Base-by-base conservation (phyloP, 2,329 filamentous ascomycete genomes). In the Hypoxylon sp. region DNA sequence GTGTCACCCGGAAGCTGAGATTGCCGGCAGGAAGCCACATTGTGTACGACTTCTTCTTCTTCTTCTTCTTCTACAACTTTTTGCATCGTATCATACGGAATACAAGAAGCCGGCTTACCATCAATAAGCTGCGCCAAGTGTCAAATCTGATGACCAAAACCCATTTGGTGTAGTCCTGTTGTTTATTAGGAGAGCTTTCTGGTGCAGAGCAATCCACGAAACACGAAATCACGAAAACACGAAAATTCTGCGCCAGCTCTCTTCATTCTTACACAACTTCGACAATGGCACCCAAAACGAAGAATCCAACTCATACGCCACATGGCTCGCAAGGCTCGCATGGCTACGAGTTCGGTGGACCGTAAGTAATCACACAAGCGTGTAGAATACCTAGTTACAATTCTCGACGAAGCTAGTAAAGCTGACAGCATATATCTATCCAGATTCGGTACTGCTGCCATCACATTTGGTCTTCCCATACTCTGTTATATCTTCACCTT, bases 401-500 rank as follows among this genome's bases (percentile, higher is more conserved):
- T 16, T 13, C 12, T 17, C 3, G 12, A 34, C 3, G 9, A 42
- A 19, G 25, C 25, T 25, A 7, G 8, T 21, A n/a, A n/a, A 37
- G 36, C 46, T 57, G 46, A 58, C 31, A 3, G 7, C 5, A 19
- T 26, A 19, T 29, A 19, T 37, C 19, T 19, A 7, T 32, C 20
- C 40, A 60, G 57, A 37, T 32, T 60, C 7, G 57, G 57, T 16
- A 34, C 57, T 19, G 44, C 55, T 26, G 55, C 75, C 55, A 90
- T 97, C 66, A 89, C 89, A 5, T 87, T 95, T 64, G 86, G 87
- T 48, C 83, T 97, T 1, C 93, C 93, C 0, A 54, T 91, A 30
- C 79, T 92, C 59, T 82, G 91, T 63, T 96, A 94, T 73, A 69
- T 86, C 63, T 87, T 93, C 67, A 81, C 86, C 35, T 96, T 97